Conservation (phyloP, 2,329 filamentous ascomycete species). For the Aspergillus carbonarius region DNA sequence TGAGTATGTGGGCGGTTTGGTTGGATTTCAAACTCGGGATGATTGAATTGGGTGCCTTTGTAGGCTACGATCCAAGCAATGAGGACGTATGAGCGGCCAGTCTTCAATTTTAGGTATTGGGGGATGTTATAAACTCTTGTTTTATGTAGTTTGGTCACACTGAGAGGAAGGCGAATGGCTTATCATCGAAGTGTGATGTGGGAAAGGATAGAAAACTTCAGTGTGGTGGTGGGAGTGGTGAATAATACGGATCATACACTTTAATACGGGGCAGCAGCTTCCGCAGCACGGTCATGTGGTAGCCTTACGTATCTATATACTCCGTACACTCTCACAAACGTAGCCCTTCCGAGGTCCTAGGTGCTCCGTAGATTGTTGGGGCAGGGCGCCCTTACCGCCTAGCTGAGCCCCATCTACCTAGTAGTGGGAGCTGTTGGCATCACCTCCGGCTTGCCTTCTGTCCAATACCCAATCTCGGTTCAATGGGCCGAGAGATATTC, state of each 20-base stretch:
- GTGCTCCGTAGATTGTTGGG: background rate
- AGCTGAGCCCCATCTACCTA: background rate
- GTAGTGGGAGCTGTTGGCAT: too few species aligned
- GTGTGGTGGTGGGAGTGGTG: constrained; percentile 2
- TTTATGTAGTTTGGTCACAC: background rate
- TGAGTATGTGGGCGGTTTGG: background rate
- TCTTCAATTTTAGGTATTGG: background rate
- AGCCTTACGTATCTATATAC: background rate
- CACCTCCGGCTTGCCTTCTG: background rate
- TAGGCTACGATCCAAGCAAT: background rate
- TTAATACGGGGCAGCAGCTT: background rate
- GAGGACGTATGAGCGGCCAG: background rate
- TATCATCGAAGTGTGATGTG: background rate
- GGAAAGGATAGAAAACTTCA: background rate
- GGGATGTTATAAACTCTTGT: background rate
- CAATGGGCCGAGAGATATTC: too few species aligned
- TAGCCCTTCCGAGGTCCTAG: background rate
- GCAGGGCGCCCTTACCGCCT: background rate
- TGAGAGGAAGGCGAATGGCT: background rate
- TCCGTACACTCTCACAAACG: background rate
- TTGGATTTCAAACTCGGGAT: background rate
- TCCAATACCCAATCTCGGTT: background rate
- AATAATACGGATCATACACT: background rate
- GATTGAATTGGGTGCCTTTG: background rate
- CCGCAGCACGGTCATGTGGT: background rate